Evolutionary conservation across 1,139 yeast species (phyloP).

Genomic region (Debaryomyces psychrophilus): DNA sequence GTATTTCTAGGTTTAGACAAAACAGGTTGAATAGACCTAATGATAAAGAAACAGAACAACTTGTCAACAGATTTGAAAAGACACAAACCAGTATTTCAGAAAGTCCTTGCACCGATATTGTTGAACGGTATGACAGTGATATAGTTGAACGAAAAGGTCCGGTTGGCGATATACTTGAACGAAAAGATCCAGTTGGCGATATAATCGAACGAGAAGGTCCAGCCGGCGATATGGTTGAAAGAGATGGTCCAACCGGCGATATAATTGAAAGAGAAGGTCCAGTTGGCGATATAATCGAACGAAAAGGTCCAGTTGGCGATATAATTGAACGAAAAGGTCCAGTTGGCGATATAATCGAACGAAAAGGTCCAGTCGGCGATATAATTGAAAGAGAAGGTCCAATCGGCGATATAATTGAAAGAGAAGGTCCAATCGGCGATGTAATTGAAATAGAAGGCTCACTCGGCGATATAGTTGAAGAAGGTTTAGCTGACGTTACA

Average conservation of each 20-base stretch:
- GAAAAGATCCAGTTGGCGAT: conserved; percentile 8
- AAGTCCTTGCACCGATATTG: conserved; percentile 1
- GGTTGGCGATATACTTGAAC: conserved; percentile 12
- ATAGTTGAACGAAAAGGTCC: conserved; percentile 12
- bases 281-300: conserved; percentile 10
- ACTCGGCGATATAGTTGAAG: conserved; percentile 12
- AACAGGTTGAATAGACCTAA: conserved; percentile 11
- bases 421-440: conserved; percentile 10
- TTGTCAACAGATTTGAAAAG: neutral
- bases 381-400: conserved; percentile 7
- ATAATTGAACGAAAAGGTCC: conserved; percentile 15
- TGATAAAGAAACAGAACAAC: conserved; percentile 1
- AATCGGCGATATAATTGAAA: conserved; percentile 7
- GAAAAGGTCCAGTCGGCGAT: conserved; percentile 8
- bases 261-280: conserved; percentile 13
- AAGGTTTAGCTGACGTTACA: neutral
- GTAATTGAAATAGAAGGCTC: conserved; percentile 10
- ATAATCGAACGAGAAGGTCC: conserved; percentile 10
- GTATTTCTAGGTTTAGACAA: conserved; percentile 32
- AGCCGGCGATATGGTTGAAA: conserved; percentile 13
- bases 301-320: conserved; percentile 11
- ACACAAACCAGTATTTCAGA: conserved; percentile 2
- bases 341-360: conserved; percentile 12
- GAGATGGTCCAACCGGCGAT: conserved; percentile 11
- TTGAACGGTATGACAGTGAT: conserved; percentile 6